Evolutionary conservation across 2,329 filamentous ascomycete genomes (phyloP).

Genomic region (Geosmithia flava): DNA sequence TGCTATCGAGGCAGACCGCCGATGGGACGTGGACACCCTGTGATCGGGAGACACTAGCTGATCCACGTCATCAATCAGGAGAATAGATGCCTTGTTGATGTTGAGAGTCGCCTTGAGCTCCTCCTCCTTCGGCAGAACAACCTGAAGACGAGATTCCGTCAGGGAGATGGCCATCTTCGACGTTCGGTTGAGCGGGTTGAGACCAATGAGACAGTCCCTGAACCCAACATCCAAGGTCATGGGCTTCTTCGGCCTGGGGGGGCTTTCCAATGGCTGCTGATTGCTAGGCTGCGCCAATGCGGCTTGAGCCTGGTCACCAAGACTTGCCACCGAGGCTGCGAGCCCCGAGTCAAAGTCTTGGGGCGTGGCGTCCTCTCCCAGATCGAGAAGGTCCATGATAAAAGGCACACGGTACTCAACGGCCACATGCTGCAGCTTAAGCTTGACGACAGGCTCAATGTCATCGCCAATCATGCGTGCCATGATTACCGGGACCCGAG

Average conservation of each 20-base stretch:
- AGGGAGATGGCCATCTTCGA: constrained; percentile 73
- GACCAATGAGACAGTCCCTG: constrained; percentile 67
- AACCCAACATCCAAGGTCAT: constrained; percentile 64
- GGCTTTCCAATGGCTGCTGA: constrained; percentile 1
- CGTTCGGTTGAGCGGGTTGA: constrained; percentile 65
- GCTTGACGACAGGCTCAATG: constrained; percentile 78
- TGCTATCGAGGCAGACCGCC: constrained; percentile 19
- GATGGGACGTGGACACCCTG: constrained; percentile 6
- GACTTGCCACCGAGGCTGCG: constrained; percentile 65
- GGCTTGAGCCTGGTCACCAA: constrained; percentile 52
- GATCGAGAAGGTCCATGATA: constrained; percentile 64
- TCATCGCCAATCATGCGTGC: constrained; percentile 86
- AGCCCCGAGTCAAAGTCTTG: constrained; percentile 67
- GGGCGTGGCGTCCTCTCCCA: constrained; percentile 52
- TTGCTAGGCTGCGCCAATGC: constrained; percentile 19
- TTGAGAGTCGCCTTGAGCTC: constrained; percentile 53
- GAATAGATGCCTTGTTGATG: constrained; percentile 68
- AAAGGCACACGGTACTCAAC: constrained; percentile 85
- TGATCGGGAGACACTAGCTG: constrained; percentile 1
- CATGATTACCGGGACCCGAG: constrained; percentile 53
- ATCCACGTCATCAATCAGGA: constrained; percentile 61
- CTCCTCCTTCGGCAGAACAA: constrained; percentile 47
- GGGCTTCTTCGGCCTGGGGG: constrained; percentile 31
- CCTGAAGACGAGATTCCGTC: constrained; percentile 63
- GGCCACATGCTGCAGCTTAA: constrained; percentile 74